Percentiles rank a stretch among this genome's conserved stretches.
Conservation (phyloP, 495 filamentous ascomycete species). For the Penicillium fimorum region DNA sequence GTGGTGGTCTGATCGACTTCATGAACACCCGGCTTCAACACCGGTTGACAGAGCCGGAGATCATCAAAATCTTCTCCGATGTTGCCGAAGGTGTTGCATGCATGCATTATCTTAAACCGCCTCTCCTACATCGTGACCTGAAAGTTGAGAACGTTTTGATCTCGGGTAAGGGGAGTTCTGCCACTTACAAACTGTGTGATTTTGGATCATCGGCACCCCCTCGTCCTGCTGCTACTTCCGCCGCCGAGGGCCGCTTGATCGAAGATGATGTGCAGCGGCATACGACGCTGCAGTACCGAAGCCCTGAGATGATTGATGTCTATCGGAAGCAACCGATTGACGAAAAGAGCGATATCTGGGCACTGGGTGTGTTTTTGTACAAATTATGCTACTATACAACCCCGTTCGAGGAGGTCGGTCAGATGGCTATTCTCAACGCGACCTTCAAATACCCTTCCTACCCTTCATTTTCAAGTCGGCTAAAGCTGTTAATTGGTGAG, state of each 20-base stretch:
- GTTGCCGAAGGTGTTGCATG: slow-evolving; percentile 94
- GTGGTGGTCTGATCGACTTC: slow-evolving; percentile 95
- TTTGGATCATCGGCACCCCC: slow-evolving; percentile 91
- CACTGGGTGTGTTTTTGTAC: slow-evolving; percentile 90
- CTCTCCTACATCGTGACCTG: slow-evolving; percentile 88
- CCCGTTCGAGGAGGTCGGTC: slow-evolving; percentile 95
- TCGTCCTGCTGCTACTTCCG: slow-evolving; percentile 77
- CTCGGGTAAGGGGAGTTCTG: slow-evolving; percentile 56
- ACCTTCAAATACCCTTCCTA: slow-evolving; percentile 89
- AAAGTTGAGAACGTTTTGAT: slow-evolving; percentile 99
- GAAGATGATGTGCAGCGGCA: slow-evolving; percentile 98
- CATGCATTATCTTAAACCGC: slow-evolving; percentile 97
- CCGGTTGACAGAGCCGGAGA: slow-evolving; percentile 94
- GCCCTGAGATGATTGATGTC: slow-evolving; percentile 98
- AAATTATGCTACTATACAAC: slow-evolving; percentile 99
- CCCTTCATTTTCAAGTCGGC: slow-evolving; percentile 81
- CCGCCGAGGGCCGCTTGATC: slow-evolving; percentile 81
- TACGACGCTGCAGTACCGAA: slow-evolving; percentile 94
- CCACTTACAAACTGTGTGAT: slow-evolving; percentile 91
- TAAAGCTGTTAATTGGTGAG: slow-evolving; percentile 91
- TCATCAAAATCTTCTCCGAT: slow-evolving; percentile 94
- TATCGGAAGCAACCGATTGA: slow-evolving; percentile 96
- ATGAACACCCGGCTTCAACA: slow-evolving; percentile 99
- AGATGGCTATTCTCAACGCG: slow-evolving; percentile 97
- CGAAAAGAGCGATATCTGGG: slow-evolving; percentile 99